A percentile compares a stretch with the other conserved stretches of the same genome.
These are phyloP conservation scores for Cladophialophora chaetospira DNA, from an alignment of 2,329 filamentous ascomycete species.

Conservation along the genomic window DNA sequence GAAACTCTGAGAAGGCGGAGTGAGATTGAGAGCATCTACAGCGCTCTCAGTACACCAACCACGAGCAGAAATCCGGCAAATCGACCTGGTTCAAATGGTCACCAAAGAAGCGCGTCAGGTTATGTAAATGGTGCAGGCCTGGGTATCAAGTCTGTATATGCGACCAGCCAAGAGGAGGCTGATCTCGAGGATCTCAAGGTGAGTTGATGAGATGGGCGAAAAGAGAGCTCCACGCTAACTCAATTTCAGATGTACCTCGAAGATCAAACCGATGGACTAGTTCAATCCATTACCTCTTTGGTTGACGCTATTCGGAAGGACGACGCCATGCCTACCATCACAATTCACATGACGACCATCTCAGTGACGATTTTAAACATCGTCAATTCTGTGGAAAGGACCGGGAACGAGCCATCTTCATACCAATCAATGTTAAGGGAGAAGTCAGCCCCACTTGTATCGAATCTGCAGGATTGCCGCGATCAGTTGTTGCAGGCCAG, in stretches of 20 bases:
- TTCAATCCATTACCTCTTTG: conserved; percentile 79
- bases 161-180: conserved; percentile 45
- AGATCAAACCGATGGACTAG: conserved; percentile 76
- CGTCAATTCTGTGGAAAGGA: conserved; percentile 64
- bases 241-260: conserved; percentile 70
- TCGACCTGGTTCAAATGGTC: conserved; percentile 4
- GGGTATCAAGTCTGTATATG: conserved; percentile 38
- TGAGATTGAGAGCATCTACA: conserved; percentile 72
- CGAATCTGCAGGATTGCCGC: conserved; percentile 61
- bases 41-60: conserved; percentile 67
- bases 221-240: not conserved
- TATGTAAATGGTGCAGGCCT: conserved; percentile 27
- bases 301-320: conserved; percentile 71
- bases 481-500: conserved; percentile 66
- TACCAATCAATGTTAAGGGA: conserved; percentile 48
- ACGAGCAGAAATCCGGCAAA: conserved; percentile 42
- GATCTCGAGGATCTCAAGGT: conserved; percentile 65
- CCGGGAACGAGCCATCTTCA: conserved; percentile 51
- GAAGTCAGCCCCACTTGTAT: conserved; percentile 44
- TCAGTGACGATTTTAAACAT: conserved; percentile 70
- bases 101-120: conserved; percentile 19
- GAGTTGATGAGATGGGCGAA: conserved; percentile 28
- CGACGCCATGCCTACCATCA: conserved; percentile 64
- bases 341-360: conserved; percentile 70
- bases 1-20: conserved; percentile 54